Base-by-base conservation (phyloP, 1,284 basidiomycete species). In the Puccinia brachypodii region DNA sequence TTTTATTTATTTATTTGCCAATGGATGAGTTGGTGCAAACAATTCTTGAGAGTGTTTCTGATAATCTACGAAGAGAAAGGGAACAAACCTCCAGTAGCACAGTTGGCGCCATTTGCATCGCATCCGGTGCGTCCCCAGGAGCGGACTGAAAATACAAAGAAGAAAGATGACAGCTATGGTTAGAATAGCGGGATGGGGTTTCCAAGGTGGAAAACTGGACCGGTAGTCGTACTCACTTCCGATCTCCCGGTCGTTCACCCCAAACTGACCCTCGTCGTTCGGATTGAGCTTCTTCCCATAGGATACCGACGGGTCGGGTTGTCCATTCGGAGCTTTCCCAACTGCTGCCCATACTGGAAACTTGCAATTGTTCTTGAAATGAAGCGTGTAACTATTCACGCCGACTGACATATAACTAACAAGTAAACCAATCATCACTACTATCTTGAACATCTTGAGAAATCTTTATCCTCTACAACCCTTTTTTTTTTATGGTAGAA, bases 51-150 rank as follows among this genome's bases (percentile, higher is more conserved):
- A n/a, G n/a, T n/a, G n/a, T 56, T 31, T 47, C 28, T 28, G 3
- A 28, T 6, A 1, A 72, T 8, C 1, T 1, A 25, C 3, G 1
- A 22, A 44, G 28, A 25, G 40, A 44, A 36, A 44, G 22, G 3
- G 22, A 50, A 50, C 11, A 50, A 50, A n/a, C 69, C 56, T 19
- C 74, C 75, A 42, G 74, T 77, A 8, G 56, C 68, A 64, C 83
- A 84, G 56, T 84, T 84, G 42, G 80, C 83, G 3, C 83, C 83
- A 25, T 58, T 62, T 4, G 31, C 58, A 62, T 84, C 83, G 44
- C 83, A 84, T 11, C 83, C 83, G 16, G 83, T 83, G 28, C 83
- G 76, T 72, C 82, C 83, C 83, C 83, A 83, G 2, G 82, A 82
- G 31, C 83, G 82, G 36, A 84, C 80, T 82, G 64, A 76, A 38